Conservation (phyloP, 1,139 yeast genomes). For the Trichomonascaceae sp. region DNA sequence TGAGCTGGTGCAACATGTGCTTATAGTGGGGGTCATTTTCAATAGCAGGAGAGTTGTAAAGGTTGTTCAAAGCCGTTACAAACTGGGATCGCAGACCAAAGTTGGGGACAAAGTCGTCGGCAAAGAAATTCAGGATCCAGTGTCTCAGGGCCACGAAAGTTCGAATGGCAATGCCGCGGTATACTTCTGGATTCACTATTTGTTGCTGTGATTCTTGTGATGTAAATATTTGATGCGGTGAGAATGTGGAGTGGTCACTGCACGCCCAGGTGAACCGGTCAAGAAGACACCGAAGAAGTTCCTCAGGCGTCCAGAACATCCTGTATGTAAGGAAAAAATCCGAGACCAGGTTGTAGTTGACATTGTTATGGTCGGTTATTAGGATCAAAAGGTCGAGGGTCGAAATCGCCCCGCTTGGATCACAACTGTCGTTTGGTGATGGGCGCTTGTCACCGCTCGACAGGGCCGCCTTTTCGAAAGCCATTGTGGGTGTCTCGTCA, state of each 20-base stretch:
- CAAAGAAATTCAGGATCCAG: conserved; percentile 54
- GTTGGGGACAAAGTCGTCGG: conserved; percentile 30
- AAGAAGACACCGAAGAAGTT: conserved; percentile 47
- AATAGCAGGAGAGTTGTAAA: conserved; percentile 19
- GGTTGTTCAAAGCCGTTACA: conserved; percentile 18
- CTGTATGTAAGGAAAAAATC: conserved; percentile 83
- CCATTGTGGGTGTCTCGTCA: too few relatives aligned
- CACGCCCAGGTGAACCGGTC: conserved; percentile 67
- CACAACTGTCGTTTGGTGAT: too few relatives aligned
- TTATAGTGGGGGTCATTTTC: conserved; percentile 12
- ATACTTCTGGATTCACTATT: conserved; percentile 27
- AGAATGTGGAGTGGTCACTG: conserved; percentile 9
- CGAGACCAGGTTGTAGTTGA: conserved; percentile 65
- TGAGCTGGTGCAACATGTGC: conserved; percentile 24
- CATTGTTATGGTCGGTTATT: conserved; percentile 63
- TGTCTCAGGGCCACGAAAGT: conserved; percentile 81
- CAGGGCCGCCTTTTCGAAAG: too few relatives aligned
- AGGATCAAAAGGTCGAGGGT: conserved; percentile 40
- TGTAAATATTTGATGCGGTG: too few relatives aligned
- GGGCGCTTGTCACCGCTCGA: too few relatives aligned
- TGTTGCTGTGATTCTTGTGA: too few relatives aligned
- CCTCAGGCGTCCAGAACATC: conserved; percentile 45
- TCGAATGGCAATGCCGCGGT: conserved; percentile 62
- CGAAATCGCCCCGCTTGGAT: too few relatives aligned
- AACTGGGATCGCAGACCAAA: conserved; percentile 20